These are phyloP conservation scores for Zanthoxylum bungeanum DNA, from an alignment of 345 rosid genomes.

Conservation along the genomic window DNA sequence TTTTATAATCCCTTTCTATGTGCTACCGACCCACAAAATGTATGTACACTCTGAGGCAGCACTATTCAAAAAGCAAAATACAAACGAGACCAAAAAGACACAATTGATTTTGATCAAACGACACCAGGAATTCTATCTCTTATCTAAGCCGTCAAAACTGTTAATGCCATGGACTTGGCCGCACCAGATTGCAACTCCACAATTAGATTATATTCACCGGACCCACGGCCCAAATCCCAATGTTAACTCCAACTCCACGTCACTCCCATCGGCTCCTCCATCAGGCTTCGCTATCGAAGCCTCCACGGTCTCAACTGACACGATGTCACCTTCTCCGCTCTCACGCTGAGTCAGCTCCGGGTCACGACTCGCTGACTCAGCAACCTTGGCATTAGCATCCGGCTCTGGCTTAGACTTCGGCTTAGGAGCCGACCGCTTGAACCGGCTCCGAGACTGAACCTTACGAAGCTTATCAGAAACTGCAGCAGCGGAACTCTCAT, in stretches of 20 bases:
- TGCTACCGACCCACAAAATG: no score
- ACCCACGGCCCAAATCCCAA: conserved; percentile 15
- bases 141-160: background rate
- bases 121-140: no score
- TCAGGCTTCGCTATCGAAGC: conserved; percentile 20
- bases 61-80: no score
- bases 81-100: no score
- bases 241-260: conserved; percentile 28
- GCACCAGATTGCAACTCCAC: background rate
- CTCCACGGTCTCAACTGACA: conserved; percentile 35
- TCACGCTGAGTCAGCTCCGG: conserved; percentile 18
- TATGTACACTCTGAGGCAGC: background rate
- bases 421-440: conserved; percentile 26
- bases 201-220: background rate
- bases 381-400: background rate
- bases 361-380: background rate
- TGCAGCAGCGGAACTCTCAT: background rate
- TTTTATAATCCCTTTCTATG: background rate
- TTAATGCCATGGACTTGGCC: background rate
- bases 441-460: conserved; percentile 21
- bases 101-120: background rate
- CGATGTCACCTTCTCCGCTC: conserved; percentile 23
- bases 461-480: conserved; percentile 17
- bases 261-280: conserved; percentile 20
- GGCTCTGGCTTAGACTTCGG: background rate